Evolutionary conservation across 78 protist genomes (phyloP).

Genomic region (Tieghemostelium lacteum): DNA sequence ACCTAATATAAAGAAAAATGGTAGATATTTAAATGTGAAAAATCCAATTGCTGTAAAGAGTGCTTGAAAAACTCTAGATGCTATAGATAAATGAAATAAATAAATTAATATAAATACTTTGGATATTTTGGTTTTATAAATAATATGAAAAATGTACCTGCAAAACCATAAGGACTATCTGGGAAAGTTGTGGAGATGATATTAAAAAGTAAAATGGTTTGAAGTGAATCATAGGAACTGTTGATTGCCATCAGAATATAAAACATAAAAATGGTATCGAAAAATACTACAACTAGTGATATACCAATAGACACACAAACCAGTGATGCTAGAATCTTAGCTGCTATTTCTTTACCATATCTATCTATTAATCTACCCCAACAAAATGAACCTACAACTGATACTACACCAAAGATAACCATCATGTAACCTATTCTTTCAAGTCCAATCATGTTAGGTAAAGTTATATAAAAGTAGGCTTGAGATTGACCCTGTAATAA

Average conservation of each 20-base stretch:
- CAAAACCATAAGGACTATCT: neutral
- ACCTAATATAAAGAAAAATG: neutral
- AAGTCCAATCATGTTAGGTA: constrained; percentile 12
- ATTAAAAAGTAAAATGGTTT: constrained; percentile 21
- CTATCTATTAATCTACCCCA: constrained; percentile 36
- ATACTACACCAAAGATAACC: constrained; percentile 23
- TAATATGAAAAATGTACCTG: too few relatives aligned
- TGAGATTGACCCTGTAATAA: constrained; percentile 66
- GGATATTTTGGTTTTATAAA: too few relatives aligned
- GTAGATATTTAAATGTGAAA: neutral
- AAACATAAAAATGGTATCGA: neutral
- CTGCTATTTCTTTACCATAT: constrained; percentile 3
- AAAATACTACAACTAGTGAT: neutral
- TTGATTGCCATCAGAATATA: neutral
- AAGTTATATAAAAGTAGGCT: constrained; percentile 26
- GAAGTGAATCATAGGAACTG: constrained; percentile 36
- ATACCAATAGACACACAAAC: neutral
- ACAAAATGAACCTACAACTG: neutral
- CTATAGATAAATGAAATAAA: too few relatives aligned
- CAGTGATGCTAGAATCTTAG: neutral
- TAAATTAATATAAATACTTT: too few relatives aligned
- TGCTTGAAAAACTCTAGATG: neutral
- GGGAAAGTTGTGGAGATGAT: constrained; percentile 1
- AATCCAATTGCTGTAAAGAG: neutral
- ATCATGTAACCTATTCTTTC: constrained; percentile 22